A percentile compares a stretch with the other conserved stretches of the same genome.
Conservation (phyloP, 805 yeast genomes). For the Candida ortonii region DNA sequence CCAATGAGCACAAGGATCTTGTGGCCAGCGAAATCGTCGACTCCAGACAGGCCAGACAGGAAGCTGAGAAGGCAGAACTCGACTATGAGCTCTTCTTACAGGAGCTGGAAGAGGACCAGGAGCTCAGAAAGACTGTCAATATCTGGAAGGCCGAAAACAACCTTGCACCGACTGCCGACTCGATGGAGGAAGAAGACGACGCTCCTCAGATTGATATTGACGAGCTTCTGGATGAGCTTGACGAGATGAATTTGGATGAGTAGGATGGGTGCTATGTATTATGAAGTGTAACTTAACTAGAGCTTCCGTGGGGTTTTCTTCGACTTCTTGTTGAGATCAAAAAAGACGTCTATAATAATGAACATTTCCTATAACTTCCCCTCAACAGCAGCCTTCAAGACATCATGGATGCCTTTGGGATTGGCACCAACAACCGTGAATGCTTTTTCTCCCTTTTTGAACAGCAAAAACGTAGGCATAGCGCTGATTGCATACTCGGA, state of each 20-base stretch:
- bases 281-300: background rate
- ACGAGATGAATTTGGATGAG: slow-evolving; percentile 84
- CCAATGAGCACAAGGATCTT: slow-evolving; percentile 87
- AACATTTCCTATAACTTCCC: slow-evolving; percentile 9
- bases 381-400: slow-evolving; percentile 25
- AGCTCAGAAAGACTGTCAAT: slow-evolving; percentile 86
- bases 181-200: slow-evolving; percentile 58
- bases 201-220: slow-evolving; percentile 88
- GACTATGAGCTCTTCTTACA: slow-evolving; percentile 95
- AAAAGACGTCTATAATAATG: slow-evolving; percentile 2
- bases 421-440: slow-evolving; percentile 68
- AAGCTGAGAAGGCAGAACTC: slow-evolving; percentile 85
- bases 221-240: slow-evolving; percentile 91
- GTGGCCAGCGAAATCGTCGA: slow-evolving; percentile 57
- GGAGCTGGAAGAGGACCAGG: slow-evolving; percentile 95
- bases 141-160: slow-evolving; percentile 64
- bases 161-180: slow-evolving; percentile 29
- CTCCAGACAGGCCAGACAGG: slow-evolving; percentile 78
- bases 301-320: background rate
- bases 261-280: too few species aligned
- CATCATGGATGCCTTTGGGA: slow-evolving; percentile 35
- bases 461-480: slow-evolving; percentile 71
- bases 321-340: background rate
- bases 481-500: slow-evolving; percentile 60
- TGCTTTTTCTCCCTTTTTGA: slow-evolving; percentile 56